Conservation (phyloP, 2,329 filamentous ascomycete genomes). For the Scytalidium sp. region DNA sequence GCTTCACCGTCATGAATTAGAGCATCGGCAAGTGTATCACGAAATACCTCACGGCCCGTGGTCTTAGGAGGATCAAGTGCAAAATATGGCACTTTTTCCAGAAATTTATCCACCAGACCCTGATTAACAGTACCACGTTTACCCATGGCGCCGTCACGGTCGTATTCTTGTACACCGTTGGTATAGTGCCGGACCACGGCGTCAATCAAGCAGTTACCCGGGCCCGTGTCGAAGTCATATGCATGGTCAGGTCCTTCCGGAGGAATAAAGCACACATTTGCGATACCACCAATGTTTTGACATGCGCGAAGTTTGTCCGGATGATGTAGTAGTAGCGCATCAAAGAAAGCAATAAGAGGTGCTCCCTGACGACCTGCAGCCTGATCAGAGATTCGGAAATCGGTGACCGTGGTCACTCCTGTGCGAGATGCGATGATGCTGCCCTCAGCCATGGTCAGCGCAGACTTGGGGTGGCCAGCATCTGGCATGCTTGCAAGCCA, state of each 20-base stretch:
- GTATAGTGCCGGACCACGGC: slow-evolving; percentile 53
- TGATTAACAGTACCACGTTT: slow-evolving; percentile 47
- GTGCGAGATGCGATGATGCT: slow-evolving; percentile 51
- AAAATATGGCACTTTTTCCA: slow-evolving; percentile 50
- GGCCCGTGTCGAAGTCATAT: slow-evolving; percentile 54
- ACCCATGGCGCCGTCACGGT: slow-evolving; percentile 49
- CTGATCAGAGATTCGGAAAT: slow-evolving; percentile 54
- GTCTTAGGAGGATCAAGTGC: slow-evolving; percentile 49
- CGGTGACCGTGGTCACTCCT: slow-evolving; percentile 56
- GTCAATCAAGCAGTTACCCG: slow-evolving; percentile 55
- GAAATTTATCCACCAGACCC: slow-evolving; percentile 48
- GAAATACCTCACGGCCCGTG: slow-evolving; percentile 59
- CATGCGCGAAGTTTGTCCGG: slow-evolving; percentile 54
- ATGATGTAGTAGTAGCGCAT: slow-evolving; percentile 54
- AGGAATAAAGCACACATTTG: slow-evolving; percentile 59
- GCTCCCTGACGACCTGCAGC: slow-evolving; percentile 52
- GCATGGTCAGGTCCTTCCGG: slow-evolving; percentile 37
- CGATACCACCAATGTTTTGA: slow-evolving; percentile 60
- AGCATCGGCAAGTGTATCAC: slow-evolving; percentile 51
- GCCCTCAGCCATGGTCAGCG: slow-evolving; percentile 56
- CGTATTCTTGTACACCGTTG: slow-evolving; percentile 46
- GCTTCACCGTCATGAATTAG: slow-evolving; percentile 44
- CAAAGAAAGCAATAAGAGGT: slow-evolving; percentile 55
- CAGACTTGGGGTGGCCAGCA: slow-evolving; percentile 40
- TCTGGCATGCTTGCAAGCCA: slow-evolving; percentile 54